Evolutionary conservation across 2,329 filamentous ascomycete species (phyloP), one percentile per base, ranked within the genome.

Genomic region (Ophiocordyceps australis): DNA sequence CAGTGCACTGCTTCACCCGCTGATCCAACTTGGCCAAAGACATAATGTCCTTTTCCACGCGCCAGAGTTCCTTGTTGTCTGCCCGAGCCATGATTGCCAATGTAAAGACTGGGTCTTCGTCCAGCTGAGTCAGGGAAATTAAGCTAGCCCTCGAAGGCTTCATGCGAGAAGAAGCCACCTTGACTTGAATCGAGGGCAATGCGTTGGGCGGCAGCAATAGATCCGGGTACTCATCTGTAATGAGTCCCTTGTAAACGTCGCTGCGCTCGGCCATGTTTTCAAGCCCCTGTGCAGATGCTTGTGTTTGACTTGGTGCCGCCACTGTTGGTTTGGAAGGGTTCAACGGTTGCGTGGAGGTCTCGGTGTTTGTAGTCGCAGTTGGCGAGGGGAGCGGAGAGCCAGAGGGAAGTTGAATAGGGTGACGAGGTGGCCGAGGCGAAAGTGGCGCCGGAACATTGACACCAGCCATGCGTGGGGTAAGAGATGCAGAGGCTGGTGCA

Each of bases 101-200:
- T 0, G 83, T 93, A 41, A 95, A 94, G 1, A 95, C 86, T 0
- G 85, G 82, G 38, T 94, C 85, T 43, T 93, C 86, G 30, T 94
- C 85, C 13, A 78, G 59, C 32, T 80, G 74, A 26, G 72, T 86
- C 9, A 83, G 58, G 3, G 74, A 79, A 40, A 93, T 58, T 37
- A 89, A 67, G 45, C 85, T 94, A 20, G 82, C 73, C 34, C 86
- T 65, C 1, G 86, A 93, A 10, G 86, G 89, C 43, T 81, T 83
- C 59, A 98, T 73, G n/a, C 89, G 74, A 14, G 89, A 95, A 5
- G 89, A 95, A 4, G 83, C 81, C 4, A 94, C 86, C 45, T 69
- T 80, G 24, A 94, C 73, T 34, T 78, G 69, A 29, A 98, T 76
- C 2, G 80, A 81, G 4, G 81, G 78, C 7, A 98, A 59, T 5